Evolutionary conservation across 2,329 filamentous ascomycete genomes (phyloP), one percentile per base, ranked within the genome.

Genomic region (Colletotrichum liriopes): DNA sequence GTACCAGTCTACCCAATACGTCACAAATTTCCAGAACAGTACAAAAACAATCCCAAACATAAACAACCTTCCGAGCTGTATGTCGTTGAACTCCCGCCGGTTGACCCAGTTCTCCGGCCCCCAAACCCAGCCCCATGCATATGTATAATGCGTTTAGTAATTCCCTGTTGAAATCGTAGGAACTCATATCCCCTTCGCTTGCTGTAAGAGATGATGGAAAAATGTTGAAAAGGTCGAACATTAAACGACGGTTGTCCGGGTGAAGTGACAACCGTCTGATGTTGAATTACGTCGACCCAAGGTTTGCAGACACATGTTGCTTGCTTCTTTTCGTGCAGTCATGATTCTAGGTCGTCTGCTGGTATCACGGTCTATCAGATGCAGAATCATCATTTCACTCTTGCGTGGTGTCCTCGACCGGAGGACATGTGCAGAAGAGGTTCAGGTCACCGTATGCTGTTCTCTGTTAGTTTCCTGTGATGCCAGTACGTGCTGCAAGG

Each of bases 351-450:
- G 45, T 65, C 32, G 41, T 62, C 52, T 18, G 43, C 55, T 61
- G 37, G 61, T 65, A 64, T 69, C 70, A 65, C 58, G 55, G 32
- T 68, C 62, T 62, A 59, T 61, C 29, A 54, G 62, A 62, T 62
- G 55, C 55, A 61, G 11, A 71, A 58, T 68, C 41, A 69, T 58
- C n/a, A 16, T n/a, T 67, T 45, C 60, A 73, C 73, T 77, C 74
- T 47, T 78, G 79, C 1, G 84, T 87, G 20, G 86, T 88, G 75
- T 89, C 87, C 82, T 94, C 93, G 9, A 97, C 93, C 0, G 95
- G 94, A 49, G 94, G 93, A 81, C 95, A 98, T 12, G 94, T 97
- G 87, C 95, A 98, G 88, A 98, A 98, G 73, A 98, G 90, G 84
- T 98, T 97, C 78, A 92, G 89, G 80, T 98, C 95, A 72, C 95